A percentile compares a stretch with the other conserved stretches of the same genome.
phyloP scores from a whole-genome alignment of 176 grass and related monocot genomes.

The Juncus effusus region DNA sequence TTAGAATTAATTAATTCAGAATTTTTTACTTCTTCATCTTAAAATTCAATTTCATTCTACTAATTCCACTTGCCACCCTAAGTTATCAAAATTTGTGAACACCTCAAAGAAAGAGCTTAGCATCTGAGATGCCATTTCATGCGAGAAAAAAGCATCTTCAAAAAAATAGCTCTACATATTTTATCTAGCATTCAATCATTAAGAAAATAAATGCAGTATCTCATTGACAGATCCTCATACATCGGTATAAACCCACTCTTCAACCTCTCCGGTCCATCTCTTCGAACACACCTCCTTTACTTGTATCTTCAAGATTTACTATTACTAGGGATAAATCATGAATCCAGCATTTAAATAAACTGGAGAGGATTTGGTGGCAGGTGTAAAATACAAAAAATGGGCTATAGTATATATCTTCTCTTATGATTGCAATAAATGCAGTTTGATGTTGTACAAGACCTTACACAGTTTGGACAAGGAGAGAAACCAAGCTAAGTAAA shows the following conservation, averaged over 20 bases:
- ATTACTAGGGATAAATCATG: neutral
- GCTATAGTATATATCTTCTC: slow-evolving; percentile 12
- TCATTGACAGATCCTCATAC: slow-evolving; percentile 40
- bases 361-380: neutral
- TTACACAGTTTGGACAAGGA: slow-evolving; percentile 27
- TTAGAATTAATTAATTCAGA: too few species aligned
- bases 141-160: neutral
- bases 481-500: slow-evolving; percentile 32
- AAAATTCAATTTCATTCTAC: too few species aligned
- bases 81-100: too few species aligned
- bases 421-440: slow-evolving; percentile 57
- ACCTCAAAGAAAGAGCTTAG: slow-evolving; percentile 1
- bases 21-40: too few species aligned
- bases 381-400: slow-evolving; percentile 30
- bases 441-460: slow-evolving; percentile 13
- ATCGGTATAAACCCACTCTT: neutral
- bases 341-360: neutral
- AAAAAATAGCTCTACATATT: slow-evolving; percentile 3
- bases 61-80: too few species aligned
- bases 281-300: neutral
- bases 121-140: slow-evolving; percentile 13
- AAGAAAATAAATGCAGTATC: slow-evolving; percentile 50
- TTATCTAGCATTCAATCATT: slow-evolving; percentile 47
- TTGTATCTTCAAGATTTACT: neutral
- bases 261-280: slow-evolving; percentile 3